Evolutionary conservation across 805 yeast genomes (phyloP).

Genomic region (Cephaloascus albidus): DNA sequence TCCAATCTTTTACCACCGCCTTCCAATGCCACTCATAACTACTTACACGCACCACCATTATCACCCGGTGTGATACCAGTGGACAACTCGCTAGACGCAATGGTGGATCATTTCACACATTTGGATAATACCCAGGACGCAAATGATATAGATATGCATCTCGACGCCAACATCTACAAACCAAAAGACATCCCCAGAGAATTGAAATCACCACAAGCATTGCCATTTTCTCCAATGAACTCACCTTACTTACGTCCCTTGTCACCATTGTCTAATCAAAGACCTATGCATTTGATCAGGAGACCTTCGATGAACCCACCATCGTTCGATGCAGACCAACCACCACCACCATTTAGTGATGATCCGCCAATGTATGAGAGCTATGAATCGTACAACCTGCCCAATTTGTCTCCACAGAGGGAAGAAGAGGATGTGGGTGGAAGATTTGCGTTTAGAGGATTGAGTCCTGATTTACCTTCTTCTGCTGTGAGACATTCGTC

Average conservation of each 20-base stretch:
- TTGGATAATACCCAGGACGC: slow-evolving; percentile 26
- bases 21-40: slow-evolving; percentile 1
- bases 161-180: slow-evolving; percentile 39
- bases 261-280: slow-evolving; percentile 24
- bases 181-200: slow-evolving; percentile 39
- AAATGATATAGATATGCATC: slow-evolving; percentile 26
- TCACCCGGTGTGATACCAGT: slow-evolving; percentile 48
- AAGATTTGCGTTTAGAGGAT: neutral
- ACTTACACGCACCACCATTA: slow-evolving; percentile 30
- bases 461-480: neutral
- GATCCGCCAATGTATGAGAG: slow-evolving; percentile 23
- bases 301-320: slow-evolving; percentile 57
- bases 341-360: slow-evolving; percentile 8
- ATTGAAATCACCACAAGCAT: slow-evolving; percentile 55
- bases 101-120: slow-evolving; percentile 8
- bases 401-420: slow-evolving; percentile 11
- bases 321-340: slow-evolving; percentile 32
- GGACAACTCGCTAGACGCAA: slow-evolving; percentile 20
- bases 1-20: neutral
- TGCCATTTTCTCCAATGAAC: slow-evolving; percentile 41
- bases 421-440: neutral
- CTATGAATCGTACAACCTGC: slow-evolving; percentile 9
- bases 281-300: slow-evolving; percentile 48
- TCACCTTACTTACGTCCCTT: slow-evolving; percentile 4
- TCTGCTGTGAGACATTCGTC: neutral